Conservation (phyloP, 768 basidiomycete genomes). For the Amanita polypyramis region DNA sequence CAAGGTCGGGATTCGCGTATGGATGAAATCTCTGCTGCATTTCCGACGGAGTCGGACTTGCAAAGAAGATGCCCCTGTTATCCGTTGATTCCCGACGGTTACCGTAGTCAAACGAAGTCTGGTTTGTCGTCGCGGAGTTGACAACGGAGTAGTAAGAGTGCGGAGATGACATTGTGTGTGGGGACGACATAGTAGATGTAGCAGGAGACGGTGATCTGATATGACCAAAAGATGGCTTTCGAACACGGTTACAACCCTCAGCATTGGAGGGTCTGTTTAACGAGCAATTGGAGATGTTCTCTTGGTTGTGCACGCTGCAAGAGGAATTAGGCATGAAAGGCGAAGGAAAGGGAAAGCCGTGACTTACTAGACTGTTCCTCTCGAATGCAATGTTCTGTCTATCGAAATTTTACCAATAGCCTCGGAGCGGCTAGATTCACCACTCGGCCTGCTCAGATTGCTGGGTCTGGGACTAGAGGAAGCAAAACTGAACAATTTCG, state of each 20-base stretch:
- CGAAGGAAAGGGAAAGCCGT: not conserved
- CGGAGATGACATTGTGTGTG: not conserved
- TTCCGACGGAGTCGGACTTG: slow-evolving; percentile 14
- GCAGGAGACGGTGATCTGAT: slow-evolving; percentile 20
- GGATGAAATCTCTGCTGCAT: slow-evolving; percentile 47
- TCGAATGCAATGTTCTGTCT: slow-evolving; percentile 29
- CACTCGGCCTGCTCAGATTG: slow-evolving; percentile 43
- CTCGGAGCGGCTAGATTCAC: slow-evolving; percentile 49
- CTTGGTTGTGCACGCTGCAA: slow-evolving; percentile 46
- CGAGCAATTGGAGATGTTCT: slow-evolving; percentile 48
- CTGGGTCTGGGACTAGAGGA: slow-evolving; percentile 34
- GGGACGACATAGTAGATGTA: slow-evolving; percentile 7
- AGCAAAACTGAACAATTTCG: slow-evolving; percentile 35
- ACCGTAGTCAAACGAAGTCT: not conserved
- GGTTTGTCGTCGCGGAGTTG: not conserved
- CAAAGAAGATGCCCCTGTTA: slow-evolving; percentile 10
- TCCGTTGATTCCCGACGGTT: slow-evolving; percentile 1
- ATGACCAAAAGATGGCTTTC: slow-evolving; percentile 34
- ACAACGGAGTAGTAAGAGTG: not conserved
- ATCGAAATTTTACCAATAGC: slow-evolving; percentile 44
- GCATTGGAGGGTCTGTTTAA: slow-evolving; percentile 25
- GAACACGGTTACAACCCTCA: slow-evolving; percentile 24
- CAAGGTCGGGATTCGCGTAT: slow-evolving; percentile 73
- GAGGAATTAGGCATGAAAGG: slow-evolving; percentile 3
- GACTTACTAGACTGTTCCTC: slow-evolving; percentile 52